phyloP scores from a whole-genome alignment of 805 yeast species.

The Babjeviella inositovora region DNA sequence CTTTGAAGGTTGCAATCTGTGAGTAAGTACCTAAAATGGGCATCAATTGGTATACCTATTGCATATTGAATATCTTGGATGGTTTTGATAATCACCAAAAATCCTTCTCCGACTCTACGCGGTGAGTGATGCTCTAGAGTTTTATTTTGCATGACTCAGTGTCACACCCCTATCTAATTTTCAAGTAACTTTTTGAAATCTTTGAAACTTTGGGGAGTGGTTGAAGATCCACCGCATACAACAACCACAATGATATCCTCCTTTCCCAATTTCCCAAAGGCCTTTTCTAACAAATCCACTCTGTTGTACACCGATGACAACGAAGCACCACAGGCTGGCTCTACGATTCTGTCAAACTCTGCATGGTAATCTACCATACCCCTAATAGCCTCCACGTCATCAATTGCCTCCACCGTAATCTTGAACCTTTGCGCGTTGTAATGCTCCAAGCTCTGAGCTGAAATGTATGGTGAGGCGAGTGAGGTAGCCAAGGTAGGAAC shows the following conservation, averaged over 20 bases:
- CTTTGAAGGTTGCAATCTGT: too few relatives aligned
- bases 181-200: too few relatives aligned
- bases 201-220: constrained; percentile 13
- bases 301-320: constrained; percentile 33
- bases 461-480: constrained; percentile 44
- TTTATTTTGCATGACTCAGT: too few relatives aligned
- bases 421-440: constrained; percentile 4
- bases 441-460: constrained; percentile 28
- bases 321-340: constrained; percentile 67
- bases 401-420: too few relatives aligned
- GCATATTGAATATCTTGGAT: too few relatives aligned
- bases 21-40: too few relatives aligned
- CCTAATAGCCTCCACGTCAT: constrained; percentile 38
- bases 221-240: constrained; percentile 41
- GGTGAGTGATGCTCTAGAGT: too few relatives aligned
- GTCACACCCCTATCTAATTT: too few relatives aligned
- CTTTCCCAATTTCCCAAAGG: constrained; percentile 9
- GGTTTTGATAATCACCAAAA: too few relatives aligned
- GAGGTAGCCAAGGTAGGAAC: constrained; percentile 45
- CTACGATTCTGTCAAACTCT: constrained; percentile 35
- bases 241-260: constrained; percentile 32
- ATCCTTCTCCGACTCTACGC: too few relatives aligned
- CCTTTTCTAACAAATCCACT: constrained; percentile 10
- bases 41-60: too few relatives aligned
- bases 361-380: constrained; percentile 33